phyloP scores from a whole-genome alignment of 2,329 filamentous ascomycete genomes.

The Penicillium psychrosexuale region DNA sequence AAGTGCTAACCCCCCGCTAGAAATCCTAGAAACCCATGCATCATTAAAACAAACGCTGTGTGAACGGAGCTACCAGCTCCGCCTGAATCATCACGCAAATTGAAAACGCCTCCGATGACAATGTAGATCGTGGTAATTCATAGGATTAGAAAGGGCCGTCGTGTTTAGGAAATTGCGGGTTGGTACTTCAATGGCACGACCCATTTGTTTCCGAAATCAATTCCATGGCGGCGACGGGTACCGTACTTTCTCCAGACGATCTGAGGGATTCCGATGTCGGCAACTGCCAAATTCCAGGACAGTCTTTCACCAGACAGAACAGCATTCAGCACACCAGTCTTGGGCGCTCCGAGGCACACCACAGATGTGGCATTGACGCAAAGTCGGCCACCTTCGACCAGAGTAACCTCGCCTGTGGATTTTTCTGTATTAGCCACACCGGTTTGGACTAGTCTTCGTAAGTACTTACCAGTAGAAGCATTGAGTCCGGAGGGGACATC shows the following conservation, averaged over 20 bases:
- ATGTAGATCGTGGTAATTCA: conserved; percentile 10
- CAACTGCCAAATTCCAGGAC: conserved; percentile 74
- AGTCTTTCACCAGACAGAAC: conserved; percentile 59
- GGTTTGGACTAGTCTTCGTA: not conserved
- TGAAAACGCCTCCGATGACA: conserved; percentile 14
- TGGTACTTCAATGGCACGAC: conserved; percentile 65
- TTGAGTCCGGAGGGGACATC: conserved; percentile 88
- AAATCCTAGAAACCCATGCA: conserved; percentile 1
- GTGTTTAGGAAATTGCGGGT: conserved; percentile 24
- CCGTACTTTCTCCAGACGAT: conserved; percentile 82
- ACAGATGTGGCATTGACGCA: conserved; percentile 80
- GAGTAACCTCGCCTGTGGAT: conserved; percentile 49
- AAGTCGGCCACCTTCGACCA: conserved; percentile 70
- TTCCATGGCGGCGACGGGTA: conserved; percentile 73
- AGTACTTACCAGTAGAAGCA: conserved; percentile 66
- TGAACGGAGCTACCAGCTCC: conserved; percentile 7
- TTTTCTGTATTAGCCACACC: conserved; percentile 15
- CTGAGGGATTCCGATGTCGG: conserved; percentile 80
- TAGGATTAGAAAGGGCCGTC: not conserved
- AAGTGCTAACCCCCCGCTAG: not conserved
- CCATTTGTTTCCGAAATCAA: conserved; percentile 88
- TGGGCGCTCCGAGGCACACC: conserved; percentile 80
- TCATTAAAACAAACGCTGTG: conserved; percentile 11
- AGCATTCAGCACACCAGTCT: conserved; percentile 76
- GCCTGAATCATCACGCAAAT: not conserved